These are phyloP conservation scores for Fusarium solani-melongenae DNA, from an alignment of 2,329 filamentous ascomycete species.

Conservation along the genomic window DNA sequence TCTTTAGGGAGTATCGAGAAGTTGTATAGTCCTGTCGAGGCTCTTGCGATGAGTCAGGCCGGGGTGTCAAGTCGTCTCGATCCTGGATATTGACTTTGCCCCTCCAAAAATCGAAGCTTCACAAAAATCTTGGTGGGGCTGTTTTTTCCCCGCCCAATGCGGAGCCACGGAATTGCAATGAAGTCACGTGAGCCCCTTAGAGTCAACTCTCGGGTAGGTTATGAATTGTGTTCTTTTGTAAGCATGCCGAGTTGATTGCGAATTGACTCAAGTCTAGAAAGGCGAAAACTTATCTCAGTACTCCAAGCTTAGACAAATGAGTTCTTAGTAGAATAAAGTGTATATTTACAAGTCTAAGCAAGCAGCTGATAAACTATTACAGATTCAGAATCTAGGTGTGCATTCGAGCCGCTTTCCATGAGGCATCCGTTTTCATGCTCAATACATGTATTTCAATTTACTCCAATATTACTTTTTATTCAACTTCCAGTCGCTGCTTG, in stretches of 20 bases:
- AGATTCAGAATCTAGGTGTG: fast-evolving
- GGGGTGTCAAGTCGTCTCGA: conserved; percentile 5
- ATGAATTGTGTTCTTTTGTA: neutral
- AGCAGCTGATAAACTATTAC: no score
- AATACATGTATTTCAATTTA: no score
- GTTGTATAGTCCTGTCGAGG: neutral
- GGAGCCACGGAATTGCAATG: conserved; percentile 30
- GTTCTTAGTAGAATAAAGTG: no score
- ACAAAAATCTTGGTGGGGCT: conserved; percentile 39
- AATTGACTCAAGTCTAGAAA: neutral
- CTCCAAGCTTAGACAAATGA: no score
- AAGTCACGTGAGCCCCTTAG: conserved; percentile 18
- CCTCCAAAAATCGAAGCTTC: conserved; percentile 38
- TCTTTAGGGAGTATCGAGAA: neutral
- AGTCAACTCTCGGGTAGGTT: neutral
- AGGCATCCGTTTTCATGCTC: no score
- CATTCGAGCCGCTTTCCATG: no score
- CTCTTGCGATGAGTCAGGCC: neutral
- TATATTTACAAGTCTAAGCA: no score
- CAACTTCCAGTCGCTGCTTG: neutral
- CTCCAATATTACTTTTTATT: no score
- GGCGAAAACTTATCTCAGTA: no score
- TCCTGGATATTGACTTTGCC: conserved; percentile 33
- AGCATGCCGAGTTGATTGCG: neutral
- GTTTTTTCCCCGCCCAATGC: conserved; percentile 31